Base-by-base conservation (phyloP, 2,329 filamentous ascomycete species). In the Penicillium aurantiogriseum region DNA sequence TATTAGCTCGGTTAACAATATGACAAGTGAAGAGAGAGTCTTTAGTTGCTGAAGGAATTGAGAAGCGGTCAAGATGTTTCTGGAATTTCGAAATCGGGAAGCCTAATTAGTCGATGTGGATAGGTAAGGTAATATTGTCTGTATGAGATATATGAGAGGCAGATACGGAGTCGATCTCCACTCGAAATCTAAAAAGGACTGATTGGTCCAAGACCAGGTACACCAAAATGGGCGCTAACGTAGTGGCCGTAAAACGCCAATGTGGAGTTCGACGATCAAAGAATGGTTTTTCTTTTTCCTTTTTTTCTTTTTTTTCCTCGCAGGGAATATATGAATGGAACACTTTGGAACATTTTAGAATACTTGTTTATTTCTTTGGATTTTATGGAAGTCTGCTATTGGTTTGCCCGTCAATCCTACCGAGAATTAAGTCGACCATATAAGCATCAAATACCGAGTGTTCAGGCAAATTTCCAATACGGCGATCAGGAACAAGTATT, bases 21-120 rank as follows among this genome's bases (percentile, higher is more conserved):
- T 56, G 59, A 52, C 49, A 43, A 39, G 31, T 51, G 48, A 21
- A 46, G 29, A 46, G 36, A 46, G 25, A 21, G 31, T 57, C 21
- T 48, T 48, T 50, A 48, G 57, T 59, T 54, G 47, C 29, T 33
- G 51, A 52, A 46, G 33, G 53, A 63, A 61, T 63, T 61, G 63
- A 42, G 62, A 59, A 61, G 63, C 64, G 64, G 63, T 62, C 63
- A 62, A 53, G 40, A 19, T 11, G 39, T 44, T 60, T 59, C 56
- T 61, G 29, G 52, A 58, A 33, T 45, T 48, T 56, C 45, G 6
- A 35, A 44, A 19, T 48, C 29, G 47, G 33, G 42, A 39, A 23
- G 29, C 4, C 43, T 44, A 23, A 44, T 29, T 25, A 51, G 36
- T 44, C 45, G 15, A 39, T 27, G 33, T 33, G 27, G 45, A 42